Base-by-base conservation (phyloP, 345 rosid genomes). In the Bruguiera gymnorhiza region DNA sequence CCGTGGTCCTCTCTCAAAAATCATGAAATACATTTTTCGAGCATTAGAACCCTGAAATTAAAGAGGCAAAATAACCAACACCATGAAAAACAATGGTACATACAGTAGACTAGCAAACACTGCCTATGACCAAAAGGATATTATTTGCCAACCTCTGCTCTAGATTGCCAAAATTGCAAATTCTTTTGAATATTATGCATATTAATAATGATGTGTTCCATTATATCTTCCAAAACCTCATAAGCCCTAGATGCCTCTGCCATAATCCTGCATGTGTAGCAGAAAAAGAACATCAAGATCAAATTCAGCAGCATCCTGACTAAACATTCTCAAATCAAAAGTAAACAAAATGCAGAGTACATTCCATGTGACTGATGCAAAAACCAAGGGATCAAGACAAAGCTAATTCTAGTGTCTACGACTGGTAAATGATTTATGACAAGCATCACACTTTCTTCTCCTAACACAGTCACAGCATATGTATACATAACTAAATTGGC, bases 1-100 rank as follows among this genome's bases (percentile, higher is more conserved):
- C 50, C 66, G 62, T 1, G 97, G 98, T 26, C 98, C 98, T 83
- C 98, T 87, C 87, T 94, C 98, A 26, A 87, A 87, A 34, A 91
- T 56, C 90, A 89, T 89, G 80, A 85, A 91, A 81, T 83, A 86
- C 5, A 86, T 79, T 78, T 86, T 94, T 20, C 80, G 82, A 72
- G 87, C 83, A 83, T 82, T 65, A 51, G 96, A 87, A 39, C 85
- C 93, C 98, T 94, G 67, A 56, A 69, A 56, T 56, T 27, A 6
- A 56, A 56, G 60, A 56, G 3, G 19, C 4, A 43, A 56, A 56
- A 24, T 56, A 56, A 9, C 60, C 10, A 27, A 24, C 60, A 8
- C 4, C 1, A 56, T 10, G 16, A 56, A 1, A 13, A 43, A 43
- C 50, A 43, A 43, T 13, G 1, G 50, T 43, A 43, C 50, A 43